Evolutionary conservation across 1,139 yeast genomes (phyloP).

Genomic region (Blastobotrys niveus): DNA sequence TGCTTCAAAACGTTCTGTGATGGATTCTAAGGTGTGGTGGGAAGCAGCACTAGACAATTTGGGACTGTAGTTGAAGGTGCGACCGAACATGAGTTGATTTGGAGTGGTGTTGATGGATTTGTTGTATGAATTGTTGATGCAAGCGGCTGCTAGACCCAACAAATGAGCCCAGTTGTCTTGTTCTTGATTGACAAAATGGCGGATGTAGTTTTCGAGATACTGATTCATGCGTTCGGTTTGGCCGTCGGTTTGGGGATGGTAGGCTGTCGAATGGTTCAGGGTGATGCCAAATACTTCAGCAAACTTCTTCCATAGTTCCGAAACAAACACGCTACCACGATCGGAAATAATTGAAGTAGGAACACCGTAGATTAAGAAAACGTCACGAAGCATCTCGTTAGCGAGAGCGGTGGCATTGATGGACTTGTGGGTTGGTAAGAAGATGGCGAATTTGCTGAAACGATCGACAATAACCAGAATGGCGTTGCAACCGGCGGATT

Average conservation of each 20-base stretch:
- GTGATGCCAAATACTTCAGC: not conserved
- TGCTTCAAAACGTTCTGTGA: not conserved
- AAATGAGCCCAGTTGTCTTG: slow-evolving; percentile 3
- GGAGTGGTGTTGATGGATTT: slow-evolving; percentile 1
- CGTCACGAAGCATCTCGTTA: not conserved
- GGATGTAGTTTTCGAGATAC: slow-evolving; percentile 1
- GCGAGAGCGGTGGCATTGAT: not conserved
- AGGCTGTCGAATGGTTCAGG: not conserved
- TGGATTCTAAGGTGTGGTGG: not conserved
- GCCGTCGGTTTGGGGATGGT: slow-evolving; percentile 4
- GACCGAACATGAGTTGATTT: slow-evolving; percentile 5
- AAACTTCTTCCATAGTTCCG: not conserved
- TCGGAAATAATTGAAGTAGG: no score
- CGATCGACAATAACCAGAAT: slow-evolving; percentile 2
- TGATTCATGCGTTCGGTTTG: slow-evolving; percentile 8
- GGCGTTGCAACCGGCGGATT: not conserved
- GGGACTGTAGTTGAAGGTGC: not conserved
- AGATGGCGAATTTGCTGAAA: not conserved
- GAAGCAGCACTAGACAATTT: no score
- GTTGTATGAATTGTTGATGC: not conserved
- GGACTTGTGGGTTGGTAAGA: not conserved
- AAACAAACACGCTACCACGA: not conserved
- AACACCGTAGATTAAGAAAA: no score
- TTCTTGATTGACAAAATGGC: not conserved
- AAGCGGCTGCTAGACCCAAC: slow-evolving; percentile 1